Base-by-base conservation (phyloP, 441 rosid species). In the Arabidopsis hybrid region DNA sequence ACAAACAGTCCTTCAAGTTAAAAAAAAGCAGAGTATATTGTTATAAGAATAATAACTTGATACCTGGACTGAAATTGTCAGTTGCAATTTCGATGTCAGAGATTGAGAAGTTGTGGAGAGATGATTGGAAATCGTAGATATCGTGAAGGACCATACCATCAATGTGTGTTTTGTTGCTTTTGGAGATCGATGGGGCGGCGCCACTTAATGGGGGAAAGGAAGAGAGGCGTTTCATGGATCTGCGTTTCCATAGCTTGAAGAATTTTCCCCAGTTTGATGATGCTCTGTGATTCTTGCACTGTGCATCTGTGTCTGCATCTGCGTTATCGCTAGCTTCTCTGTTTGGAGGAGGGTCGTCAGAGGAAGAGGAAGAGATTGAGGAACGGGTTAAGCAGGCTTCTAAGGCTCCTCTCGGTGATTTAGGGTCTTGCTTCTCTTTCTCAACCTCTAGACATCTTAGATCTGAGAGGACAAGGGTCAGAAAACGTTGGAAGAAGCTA, bases 351-450 rank as follows among this genome's bases (percentile, higher is more conserved):
- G 53, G 69, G 13, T 65, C 78, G 0, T 61, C 77, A 8, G 51
- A 26, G 29, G 51, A 52, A 36, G 79, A 66, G 21, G 77, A 74
- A 6, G 70, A 66, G 64, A 78, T 29, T 2, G 73, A 66, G 34
- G 55, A 60, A 53, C 55, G 65, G 39, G n/a, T 72, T 38, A 88
- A 53, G 72, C 88, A 80, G 31, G 90, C 91, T 60, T 92, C 99
- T 65, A 92, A 38, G 29, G 89, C 81, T 78, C 91, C 93, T 78
- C 81, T 82, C 1, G 99, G 97, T 70, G 97, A 87, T 31, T 73
- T 52, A 75, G 71, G 79, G 26, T 84, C 83, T 32, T 65, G 69
- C 72, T 60, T 83, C 80, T 84, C 88, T 60, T 67, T 67, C 53
- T 85, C 89, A 56, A 70, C 40, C 9, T 83, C 82, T n/a, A 75